phyloP scores from a whole-genome alignment of 2,329 filamentous ascomycete species.

The Elsinoe australis region DNA sequence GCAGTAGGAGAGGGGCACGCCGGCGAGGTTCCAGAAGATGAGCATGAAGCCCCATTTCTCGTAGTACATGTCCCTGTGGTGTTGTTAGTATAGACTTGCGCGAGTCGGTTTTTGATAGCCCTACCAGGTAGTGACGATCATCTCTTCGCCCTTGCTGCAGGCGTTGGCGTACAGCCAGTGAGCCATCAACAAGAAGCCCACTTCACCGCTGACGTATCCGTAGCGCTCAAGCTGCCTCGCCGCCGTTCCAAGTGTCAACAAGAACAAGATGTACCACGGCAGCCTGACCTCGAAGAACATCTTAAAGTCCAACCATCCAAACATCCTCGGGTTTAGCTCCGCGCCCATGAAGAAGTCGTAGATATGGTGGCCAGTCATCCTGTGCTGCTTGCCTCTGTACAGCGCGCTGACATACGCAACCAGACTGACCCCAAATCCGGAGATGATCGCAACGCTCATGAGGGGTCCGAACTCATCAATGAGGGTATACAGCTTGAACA shows the following conservation, averaged over 20 bases:
- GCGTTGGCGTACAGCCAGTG: constrained; percentile 90
- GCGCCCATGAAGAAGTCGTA: constrained; percentile 92
- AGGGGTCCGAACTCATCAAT: constrained; percentile 93
- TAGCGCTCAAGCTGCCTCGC: constrained; percentile 76
- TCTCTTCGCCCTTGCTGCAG: constrained; percentile 84
- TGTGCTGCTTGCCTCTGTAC: constrained; percentile 71
- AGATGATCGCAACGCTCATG: constrained; percentile 86
- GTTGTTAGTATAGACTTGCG: neutral
- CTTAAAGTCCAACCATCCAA: constrained; percentile 75
- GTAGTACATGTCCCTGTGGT: constrained; percentile 76
- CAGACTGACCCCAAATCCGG: constrained; percentile 74
- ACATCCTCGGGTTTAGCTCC: constrained; percentile 74
- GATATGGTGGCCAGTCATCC: constrained; percentile 76
- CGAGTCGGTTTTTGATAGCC: constrained; percentile 21
- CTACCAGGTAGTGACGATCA: constrained; percentile 78
- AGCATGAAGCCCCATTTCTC: constrained; percentile 98
- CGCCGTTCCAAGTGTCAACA: constrained; percentile 67
- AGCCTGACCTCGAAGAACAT: constrained; percentile 94
- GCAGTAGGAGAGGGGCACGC: constrained; percentile 85
- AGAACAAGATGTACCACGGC: constrained; percentile 84
- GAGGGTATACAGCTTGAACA: constrained; percentile 84
- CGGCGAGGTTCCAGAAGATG: constrained; percentile 94
- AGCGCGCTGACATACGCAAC: constrained; percentile 82
- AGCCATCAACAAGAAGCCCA: constrained; percentile 75
- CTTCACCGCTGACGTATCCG: constrained; percentile 79